Conservation (phyloP, 352 stramenopile genomes). For the Hyaloperonospora arabidopsidis region DNA sequence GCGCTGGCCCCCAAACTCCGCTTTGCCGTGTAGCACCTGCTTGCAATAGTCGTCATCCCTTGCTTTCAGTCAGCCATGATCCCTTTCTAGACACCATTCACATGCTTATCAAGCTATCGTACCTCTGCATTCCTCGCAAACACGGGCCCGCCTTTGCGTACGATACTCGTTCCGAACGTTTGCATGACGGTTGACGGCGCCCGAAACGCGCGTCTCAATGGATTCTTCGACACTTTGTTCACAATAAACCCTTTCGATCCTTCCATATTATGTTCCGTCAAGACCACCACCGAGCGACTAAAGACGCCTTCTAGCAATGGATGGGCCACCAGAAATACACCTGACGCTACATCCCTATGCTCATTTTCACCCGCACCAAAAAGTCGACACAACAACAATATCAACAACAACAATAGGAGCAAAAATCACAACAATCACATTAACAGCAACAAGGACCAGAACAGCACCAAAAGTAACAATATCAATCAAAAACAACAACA, state of each 20-base stretch:
- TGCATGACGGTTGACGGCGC: constrained; percentile 49
- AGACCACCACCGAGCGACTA: constrained; percentile 58
- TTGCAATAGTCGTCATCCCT: neutral
- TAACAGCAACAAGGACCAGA: too few species aligned
- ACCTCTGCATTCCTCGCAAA: constrained; percentile 58
- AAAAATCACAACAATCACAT: too few species aligned
- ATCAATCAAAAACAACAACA: constrained; percentile 4
- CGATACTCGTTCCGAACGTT: constrained; percentile 51
- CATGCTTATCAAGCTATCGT: neutral
- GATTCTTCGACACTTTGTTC: constrained; percentile 51
- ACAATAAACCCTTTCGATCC: constrained; percentile 71
- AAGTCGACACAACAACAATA: too few species aligned
- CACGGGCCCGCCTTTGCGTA: constrained; percentile 57
- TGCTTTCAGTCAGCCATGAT: neutral
- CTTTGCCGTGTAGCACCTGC: constrained; percentile 51
- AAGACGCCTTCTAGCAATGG: constrained; percentile 68
- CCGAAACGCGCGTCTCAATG: constrained; percentile 48
- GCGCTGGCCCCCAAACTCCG: constrained; percentile 54
- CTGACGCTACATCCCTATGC: constrained; percentile 31
- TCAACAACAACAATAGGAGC: too few species aligned
- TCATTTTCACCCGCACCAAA: too few species aligned
- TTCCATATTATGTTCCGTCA: constrained; percentile 55
- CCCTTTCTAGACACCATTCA: neutral
- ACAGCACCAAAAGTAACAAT: too few species aligned
- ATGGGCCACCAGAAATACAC: constrained; percentile 69